Conservation (phyloP, 768 basidiomycete genomes). For the Asterophora parasitica region DNA sequence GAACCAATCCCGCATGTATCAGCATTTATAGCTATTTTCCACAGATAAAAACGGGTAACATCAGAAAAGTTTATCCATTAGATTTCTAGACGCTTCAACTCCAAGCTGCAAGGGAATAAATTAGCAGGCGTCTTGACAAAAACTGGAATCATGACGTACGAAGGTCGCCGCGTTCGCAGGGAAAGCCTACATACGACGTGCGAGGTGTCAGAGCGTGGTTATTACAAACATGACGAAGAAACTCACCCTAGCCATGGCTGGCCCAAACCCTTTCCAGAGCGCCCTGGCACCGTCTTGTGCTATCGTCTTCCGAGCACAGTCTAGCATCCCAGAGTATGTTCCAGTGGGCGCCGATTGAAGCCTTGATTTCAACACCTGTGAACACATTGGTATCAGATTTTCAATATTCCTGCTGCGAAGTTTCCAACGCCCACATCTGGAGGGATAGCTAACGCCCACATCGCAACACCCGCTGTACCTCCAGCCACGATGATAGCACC, state of each 20-base stretch:
- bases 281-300: constrained; percentile 82
- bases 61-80: constrained; percentile 67
- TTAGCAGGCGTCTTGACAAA: constrained; percentile 1
- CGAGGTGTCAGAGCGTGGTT: background rate
- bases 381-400: background rate
- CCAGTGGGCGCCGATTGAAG: constrained; percentile 96
- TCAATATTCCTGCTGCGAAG: background rate
- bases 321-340: constrained; percentile 91
- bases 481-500: constrained; percentile 87
- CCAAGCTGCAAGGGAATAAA: constrained; percentile 57
- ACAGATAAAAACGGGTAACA: background rate
- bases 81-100: constrained; percentile 84
- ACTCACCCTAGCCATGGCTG: constrained; percentile 88
- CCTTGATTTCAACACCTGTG: constrained; percentile 90
- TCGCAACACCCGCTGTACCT: constrained; percentile 91
- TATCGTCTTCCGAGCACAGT: constrained; percentile 90
- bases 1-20: too few species aligned
- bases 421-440: constrained; percentile 68
- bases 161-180: constrained; percentile 96
- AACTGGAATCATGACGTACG: constrained; percentile 43
- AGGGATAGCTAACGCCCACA: constrained; percentile 98
- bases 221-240: background rate
- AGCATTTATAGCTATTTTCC: too few species aligned
- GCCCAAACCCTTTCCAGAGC: constrained; percentile 96
- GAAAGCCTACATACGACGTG: constrained; percentile 59